Percentiles rank a stretch among this genome's conserved stretches.
These are phyloP conservation scores for Hapsidospora chrysogenum DNA, from an alignment of 495 filamentous ascomycete species.

Conservation along the genomic window DNA sequence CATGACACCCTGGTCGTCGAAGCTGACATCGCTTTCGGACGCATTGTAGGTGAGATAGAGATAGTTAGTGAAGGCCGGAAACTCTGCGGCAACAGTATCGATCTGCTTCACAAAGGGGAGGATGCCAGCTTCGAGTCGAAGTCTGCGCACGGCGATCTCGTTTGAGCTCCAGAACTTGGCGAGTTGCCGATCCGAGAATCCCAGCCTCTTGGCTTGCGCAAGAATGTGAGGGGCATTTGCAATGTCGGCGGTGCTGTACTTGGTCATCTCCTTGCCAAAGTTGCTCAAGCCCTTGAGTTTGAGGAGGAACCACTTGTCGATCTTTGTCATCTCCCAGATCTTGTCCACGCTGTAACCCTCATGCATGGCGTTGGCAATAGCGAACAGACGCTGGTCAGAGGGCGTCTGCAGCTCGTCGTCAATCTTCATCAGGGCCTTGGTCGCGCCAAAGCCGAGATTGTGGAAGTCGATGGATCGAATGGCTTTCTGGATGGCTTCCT, in stretches of 20 bases:
- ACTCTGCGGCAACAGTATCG: conserved; percentile 95
- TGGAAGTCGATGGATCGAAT: conserved; percentile 89
- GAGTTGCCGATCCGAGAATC: conserved; percentile 85
- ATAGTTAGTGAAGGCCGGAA: conserved; percentile 90
- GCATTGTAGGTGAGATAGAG: conserved; percentile 95
- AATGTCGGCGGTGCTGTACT: conserved; percentile 52
- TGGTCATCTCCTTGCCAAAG: conserved; percentile 63
- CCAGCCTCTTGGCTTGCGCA: conserved; percentile 74
- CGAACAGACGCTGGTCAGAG: conserved; percentile 92
- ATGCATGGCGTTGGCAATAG: conserved; percentile 95
- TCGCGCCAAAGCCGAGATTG: conserved; percentile 91
- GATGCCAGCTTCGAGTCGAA: conserved; percentile 72
- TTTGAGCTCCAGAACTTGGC: conserved; percentile 89
- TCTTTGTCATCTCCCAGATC: conserved; percentile 95
- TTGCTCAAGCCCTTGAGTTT: conserved; percentile 80
- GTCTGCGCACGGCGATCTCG: conserved; percentile 69
- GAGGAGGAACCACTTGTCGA: conserved; percentile 93
- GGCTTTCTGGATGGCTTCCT: conserved; percentile 97
- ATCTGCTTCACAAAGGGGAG: conserved; percentile 91
- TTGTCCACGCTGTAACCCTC: conserved; percentile 84
- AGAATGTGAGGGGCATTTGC: conserved; percentile 38
- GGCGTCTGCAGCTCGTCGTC: conserved; percentile 92
- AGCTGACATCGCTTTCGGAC: conserved; percentile 66
- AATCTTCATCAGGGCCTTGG: conserved; percentile 81
- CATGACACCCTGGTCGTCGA: conserved; percentile 84